Evolutionary conservation across 2,329 filamentous ascomycete species (phyloP), one percentile per base, ranked within the genome.

Genomic region (Ophiostoma himal-ulmi): DNA sequence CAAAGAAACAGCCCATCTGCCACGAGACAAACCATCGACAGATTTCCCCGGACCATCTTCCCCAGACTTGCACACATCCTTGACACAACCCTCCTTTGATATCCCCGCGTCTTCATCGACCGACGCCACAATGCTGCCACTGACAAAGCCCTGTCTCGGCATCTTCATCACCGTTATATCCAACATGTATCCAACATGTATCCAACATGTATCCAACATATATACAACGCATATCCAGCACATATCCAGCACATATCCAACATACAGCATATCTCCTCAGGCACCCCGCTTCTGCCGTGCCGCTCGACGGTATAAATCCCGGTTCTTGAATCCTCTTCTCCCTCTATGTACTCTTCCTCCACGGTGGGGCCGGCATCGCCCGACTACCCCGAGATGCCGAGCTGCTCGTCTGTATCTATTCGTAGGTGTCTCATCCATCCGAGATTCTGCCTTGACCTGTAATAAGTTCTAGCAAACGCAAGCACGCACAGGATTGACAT

Each of bases 331-430:
- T 57, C 52, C 52, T 54, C 22, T 30, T 22, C 22, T 8, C n/a
- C 34, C 30, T 64, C 22, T 30, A 17, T 62, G 10, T 37, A n/a
- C 60, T 34, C 30, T n/a, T 39, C 34, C 6, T 20, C 60, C 4
- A 8, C 30, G 30, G 60, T 64, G 60, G 60, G 60, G 60, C 60
- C 60, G 60, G 60, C 60, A 36, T 37, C 30, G 60, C 60, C 60
- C 60, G 60, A 64, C 60, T 36, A n/a, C 60, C 60, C 14, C 60
- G 60, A 64, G 30, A 37, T 36, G 34, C 60, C 60, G 30, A 64
- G 60, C 8, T 36, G 60, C 5, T 22, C 20, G 13, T 8, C 5
- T 57, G 20, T 44, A 17, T 11, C 39, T 44, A 13, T 11, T 44
- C 7, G 39, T 44, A 44, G 39, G 10, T 44, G 39, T 44, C 30